A percentile compares a stretch with the other conserved stretches of the same genome.
Conservation (phyloP, 805 yeast species). For the Blastobotrys peoriensis region DNA sequence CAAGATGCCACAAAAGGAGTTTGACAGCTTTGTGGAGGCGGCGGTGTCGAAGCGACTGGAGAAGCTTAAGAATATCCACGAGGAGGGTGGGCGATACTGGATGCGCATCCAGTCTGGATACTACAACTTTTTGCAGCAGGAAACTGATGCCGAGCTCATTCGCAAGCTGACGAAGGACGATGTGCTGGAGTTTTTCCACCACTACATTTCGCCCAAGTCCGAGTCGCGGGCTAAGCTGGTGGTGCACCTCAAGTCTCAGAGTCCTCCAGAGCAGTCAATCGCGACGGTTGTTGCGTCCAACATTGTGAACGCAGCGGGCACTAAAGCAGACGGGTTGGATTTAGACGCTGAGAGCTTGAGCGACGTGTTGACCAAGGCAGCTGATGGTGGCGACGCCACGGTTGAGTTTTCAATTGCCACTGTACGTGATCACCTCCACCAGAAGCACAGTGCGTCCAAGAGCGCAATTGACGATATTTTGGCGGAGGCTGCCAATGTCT, state of each 20-base stretch:
- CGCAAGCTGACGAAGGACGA: constrained; percentile 50
- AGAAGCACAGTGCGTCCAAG: constrained; percentile 6
- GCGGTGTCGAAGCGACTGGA: constrained; percentile 59
- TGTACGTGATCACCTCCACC: neutral
- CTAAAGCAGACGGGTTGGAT: constrained; percentile 9
- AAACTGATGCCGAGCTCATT: constrained; percentile 51
- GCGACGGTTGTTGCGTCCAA: constrained; percentile 9
- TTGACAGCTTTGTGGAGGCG: constrained; percentile 61
- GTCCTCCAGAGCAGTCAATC: constrained; percentile 9
- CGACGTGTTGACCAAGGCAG: constrained; percentile 8
- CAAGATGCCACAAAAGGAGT: constrained; percentile 56
- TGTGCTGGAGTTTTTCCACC: constrained; percentile 48
- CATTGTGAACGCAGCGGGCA: constrained; percentile 12
- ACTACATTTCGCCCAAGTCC: constrained; percentile 36
- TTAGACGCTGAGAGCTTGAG: constrained; percentile 9
- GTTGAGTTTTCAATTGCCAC: neutral
- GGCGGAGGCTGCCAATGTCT: constrained; percentile 5
- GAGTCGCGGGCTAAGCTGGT: constrained; percentile 40
- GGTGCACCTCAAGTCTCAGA: constrained; percentile 59
- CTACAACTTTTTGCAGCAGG: constrained; percentile 64
- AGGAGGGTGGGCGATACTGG: constrained; percentile 67
- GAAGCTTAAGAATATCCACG: constrained; percentile 69
- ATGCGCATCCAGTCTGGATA: constrained; percentile 65
- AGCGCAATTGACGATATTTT: constrained; percentile 4
- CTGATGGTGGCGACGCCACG: constrained; percentile 8